Evolutionary conservation across 1,284 basidiomycete genomes (phyloP), one percentile per base, ranked within the genome.

Genomic region (Kwoniella shivajii): DNA sequence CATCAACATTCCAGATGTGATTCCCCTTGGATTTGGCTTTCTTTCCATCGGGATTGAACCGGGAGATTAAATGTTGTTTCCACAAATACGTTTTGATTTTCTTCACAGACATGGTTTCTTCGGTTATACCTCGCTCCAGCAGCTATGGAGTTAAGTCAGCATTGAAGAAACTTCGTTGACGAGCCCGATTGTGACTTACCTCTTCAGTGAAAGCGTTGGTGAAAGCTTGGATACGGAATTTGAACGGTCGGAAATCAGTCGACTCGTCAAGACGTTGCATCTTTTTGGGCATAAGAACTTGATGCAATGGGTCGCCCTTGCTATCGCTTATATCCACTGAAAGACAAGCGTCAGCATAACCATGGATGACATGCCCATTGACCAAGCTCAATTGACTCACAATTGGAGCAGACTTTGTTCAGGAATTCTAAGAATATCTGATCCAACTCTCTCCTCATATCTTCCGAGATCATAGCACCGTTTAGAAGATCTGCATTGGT

Each of bases 1-100:
- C 96, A 68, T 98, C 92, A 48, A 99, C 89, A 72, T 94, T 95
- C 96, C 96, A 99, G 65, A 99, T 96, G 73, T 99, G 95, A 78
- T 99, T 99, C 50, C 96, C 96, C 81, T 98, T 98, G 51, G 92
- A 95, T 80, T 99, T 99, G 31, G 94, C 91, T 80, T 99, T 99
- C 79, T 97, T 97, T 33, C 93, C 96, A 76, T 99, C 96, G 71
- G 98, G 93, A 76, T 99, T 99, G 83, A 95, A 99, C 27, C 96
- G 89, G 43, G 94, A 89, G 72, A 99, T 99, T 72, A 89, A 89
- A 24, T 89, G 88, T 65, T 84, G 83, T 82, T 88, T 80, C 96
- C 96, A 99, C 45, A 99, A 85, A 80, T 96, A 99, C 72, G 92
- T 90, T 67, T 95, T 91, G 78, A 98, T 88, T 88, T 94, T 77